Base-by-base conservation (phyloP, 1,139 yeast species). In the Arxiozyma slooffiae region DNA sequence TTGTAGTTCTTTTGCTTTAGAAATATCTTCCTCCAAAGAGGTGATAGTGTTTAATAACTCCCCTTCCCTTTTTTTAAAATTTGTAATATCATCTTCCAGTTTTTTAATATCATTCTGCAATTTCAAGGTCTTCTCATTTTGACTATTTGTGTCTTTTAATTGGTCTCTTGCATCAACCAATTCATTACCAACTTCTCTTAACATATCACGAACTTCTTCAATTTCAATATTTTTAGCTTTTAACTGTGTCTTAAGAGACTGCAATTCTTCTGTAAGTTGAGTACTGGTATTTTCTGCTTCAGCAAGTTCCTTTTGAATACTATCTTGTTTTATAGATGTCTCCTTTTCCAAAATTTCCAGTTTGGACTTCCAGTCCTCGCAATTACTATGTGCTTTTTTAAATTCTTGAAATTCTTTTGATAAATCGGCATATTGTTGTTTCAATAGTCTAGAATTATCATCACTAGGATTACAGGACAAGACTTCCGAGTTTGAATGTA, bases 121-220 rank as follows among this genome's bases (percentile, higher is more conserved):
- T 40, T 56, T 48, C 47, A 56, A 49, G 30, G 52, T 24, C 41
- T 54, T 58, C 44, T 51, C 46, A 18, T 50, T 44, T 7, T 34
- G 44, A 17, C 52, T 53, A 16, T 53, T 48, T 8, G 50, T 34
- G 23, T 57, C 57, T 44, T 67, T 67, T 11, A 61, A 44, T 47
- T 59, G 51, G 18, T 63, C 63, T 50, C 61, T 61, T 21, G 66
- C 61, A 30, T 62, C 62, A 14, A 87, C 94, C 24, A 87, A 71
- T 48, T 86, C 94, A 59, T 84, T 78, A 1, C 96, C 96, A 21
- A 88, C 75, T 48, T 78, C 80, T 57, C 77, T 77, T 47, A 88
- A 67, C 85, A 81, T 84, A 52, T 86, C 96, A 56, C 82, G 76
- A 49, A 85, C 73, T 47, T 62, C 64, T 50, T 69, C 70, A 24